phyloP scores from a whole-genome alignment of 2,329 filamentous ascomycete genomes.

The Phaeosphaeria sp. region DNA sequence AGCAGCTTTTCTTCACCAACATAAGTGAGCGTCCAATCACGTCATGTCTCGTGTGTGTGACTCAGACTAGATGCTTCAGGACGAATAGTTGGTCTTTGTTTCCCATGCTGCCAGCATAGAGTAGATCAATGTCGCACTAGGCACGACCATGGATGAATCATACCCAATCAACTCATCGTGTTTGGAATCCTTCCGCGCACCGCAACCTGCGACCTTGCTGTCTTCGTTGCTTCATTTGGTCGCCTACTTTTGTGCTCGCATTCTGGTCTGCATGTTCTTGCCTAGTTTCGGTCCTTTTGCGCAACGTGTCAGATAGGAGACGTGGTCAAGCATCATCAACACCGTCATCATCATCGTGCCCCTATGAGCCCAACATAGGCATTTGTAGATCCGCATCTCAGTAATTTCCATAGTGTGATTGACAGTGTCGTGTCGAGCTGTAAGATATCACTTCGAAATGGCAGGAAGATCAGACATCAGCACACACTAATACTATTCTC shows the following conservation, averaged over 20 bases:
- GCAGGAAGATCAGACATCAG: not conserved
- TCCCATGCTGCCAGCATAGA: not conserved
- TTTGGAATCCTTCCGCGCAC: not conserved
- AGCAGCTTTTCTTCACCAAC: not conserved
- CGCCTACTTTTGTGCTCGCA: not conserved
- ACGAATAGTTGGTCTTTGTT: not conserved
- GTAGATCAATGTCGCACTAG: slow-evolving; percentile 5
- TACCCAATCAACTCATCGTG: slow-evolving; percentile 14
- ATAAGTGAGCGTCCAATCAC: not conserved
- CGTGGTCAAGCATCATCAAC: not conserved
- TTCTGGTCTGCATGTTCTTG: not conserved
- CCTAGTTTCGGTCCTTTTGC: slow-evolving; percentile 16
- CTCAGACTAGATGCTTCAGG: not conserved
- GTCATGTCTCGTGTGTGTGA: not conserved
- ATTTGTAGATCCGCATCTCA: not conserved
- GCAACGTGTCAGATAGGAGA: slow-evolving; percentile 20
- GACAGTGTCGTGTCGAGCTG: not conserved
- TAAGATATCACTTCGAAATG: not conserved
- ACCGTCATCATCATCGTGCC: not conserved
- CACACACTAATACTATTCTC: not conserved
- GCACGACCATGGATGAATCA: slow-evolving; percentile 14
- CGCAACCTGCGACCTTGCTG: not conserved
- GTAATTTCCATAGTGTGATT: not conserved
- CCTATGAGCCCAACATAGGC: not conserved
- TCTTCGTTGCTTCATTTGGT: not conserved